phyloP scores from a whole-genome alignment of 257 asterid genomes.

The Nemophila menziesii region DNA sequence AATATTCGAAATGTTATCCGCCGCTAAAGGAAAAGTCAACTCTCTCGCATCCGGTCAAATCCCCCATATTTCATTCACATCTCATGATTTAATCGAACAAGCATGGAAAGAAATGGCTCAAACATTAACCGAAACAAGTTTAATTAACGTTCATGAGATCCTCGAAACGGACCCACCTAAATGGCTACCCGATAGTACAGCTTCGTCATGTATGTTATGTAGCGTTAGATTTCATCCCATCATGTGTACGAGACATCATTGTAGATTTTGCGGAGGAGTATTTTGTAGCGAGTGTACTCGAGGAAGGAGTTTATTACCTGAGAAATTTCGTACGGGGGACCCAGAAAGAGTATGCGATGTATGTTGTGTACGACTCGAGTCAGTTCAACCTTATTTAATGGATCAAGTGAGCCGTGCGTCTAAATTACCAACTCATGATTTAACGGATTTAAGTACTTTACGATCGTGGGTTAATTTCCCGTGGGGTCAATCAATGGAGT shows the following conservation, averaged over 20 bases:
- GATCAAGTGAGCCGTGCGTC: constrained; percentile 87
- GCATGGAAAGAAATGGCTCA: constrained; percentile 98
- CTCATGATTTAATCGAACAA: constrained; percentile 63
- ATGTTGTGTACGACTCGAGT: constrained; percentile 79
- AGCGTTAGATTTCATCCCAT: constrained; percentile 82
- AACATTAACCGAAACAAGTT: constrained; percentile 69
- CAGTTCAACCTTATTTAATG: constrained; percentile 84
- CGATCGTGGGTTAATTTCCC: constrained; percentile 99
- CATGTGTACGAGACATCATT: constrained; percentile 96
- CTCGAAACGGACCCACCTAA: constrained; percentile 89
- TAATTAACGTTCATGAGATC: constrained; percentile 50
- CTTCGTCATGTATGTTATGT: constrained; percentile 91
- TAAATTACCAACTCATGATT: constrained; percentile 79
- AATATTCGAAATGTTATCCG: constrained; percentile 81
- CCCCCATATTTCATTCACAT: constrained; percentile 49
- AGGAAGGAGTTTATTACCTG: constrained; percentile 90
- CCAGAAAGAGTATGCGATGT: constrained; percentile 97
- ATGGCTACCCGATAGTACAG: constrained; percentile 94
- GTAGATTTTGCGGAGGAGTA: constrained; percentile 91
- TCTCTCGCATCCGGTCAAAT: constrained; percentile 70
- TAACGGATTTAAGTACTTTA: constrained; percentile 91
- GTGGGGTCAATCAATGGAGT: constrained; percentile 98
- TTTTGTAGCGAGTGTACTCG: constrained; percentile 79
- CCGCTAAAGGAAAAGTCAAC: constrained; percentile 75
- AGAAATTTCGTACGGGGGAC: constrained; percentile 52